Base-by-base conservation (phyloP, 331 rosid species). In the Dryas integrifolia region DNA sequence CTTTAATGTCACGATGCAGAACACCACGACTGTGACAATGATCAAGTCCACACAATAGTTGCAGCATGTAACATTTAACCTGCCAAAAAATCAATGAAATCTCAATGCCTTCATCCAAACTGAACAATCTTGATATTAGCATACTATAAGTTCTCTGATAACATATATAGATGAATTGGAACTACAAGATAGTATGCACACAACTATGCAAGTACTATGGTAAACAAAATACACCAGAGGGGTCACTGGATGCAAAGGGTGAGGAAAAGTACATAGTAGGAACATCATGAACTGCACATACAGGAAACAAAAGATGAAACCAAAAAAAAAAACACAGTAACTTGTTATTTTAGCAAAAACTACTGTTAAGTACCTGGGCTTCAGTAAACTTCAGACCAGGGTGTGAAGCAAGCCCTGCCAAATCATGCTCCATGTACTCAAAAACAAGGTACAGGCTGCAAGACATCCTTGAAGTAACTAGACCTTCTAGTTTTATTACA, bases 41-140 rank as follows among this genome's bases (percentile, higher is more conserved):
- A 84, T 89, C 89, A 74, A 92, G 96, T 64, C 97, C 97, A 21
- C 79, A 45, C 62, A 89, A 79, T 80, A 92, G 96, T 85, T 92
- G 97, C 72, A 86, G 92, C 92, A 89, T 89, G 84, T 92, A 92
- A 86, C 97, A 92, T 82, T 92, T 92, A 76, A 89, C 97, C 97
- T 92, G 86, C 82, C 76, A 66, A 84, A 13, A 77, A 55, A 75
- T 44, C 39, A 72, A 58, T 58, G 16, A 15, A n/a, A 67, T 57
- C 61, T 79, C 77, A 52, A 26, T 41, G 67, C 52, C 18, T 70
- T 58, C 63, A 57, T 63, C 49, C 63, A 43, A 55, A 69, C 8
- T 26, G 6, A 47, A n/a, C 21, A 7, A 10, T 56, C 45, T 43
- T 4, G 3, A 48, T 43, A 21, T 5, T 30, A 35, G 16, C 49